Percentiles rank a stretch among this genome's conserved stretches.
These are phyloP conservation scores for Phytophthora capsici DNA, from an alignment of 352 stramenopile genomes.

Conservation along the genomic window DNA sequence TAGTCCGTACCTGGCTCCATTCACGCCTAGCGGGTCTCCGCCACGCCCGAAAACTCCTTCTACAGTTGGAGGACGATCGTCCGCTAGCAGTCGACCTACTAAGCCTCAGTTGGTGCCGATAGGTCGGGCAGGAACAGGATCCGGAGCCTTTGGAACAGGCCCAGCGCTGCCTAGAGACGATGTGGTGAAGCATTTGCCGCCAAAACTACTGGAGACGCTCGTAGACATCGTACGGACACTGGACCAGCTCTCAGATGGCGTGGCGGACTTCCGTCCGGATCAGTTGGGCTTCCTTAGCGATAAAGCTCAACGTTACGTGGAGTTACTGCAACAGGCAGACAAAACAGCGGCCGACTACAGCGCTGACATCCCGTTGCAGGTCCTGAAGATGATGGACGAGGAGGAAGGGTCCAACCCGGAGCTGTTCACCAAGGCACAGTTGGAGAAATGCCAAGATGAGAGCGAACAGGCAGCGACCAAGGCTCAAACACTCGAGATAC, in stretches of 20 bases:
- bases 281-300: conserved; percentile 67
- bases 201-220: conserved; percentile 59
- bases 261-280: conserved; percentile 67
- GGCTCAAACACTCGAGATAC: conserved; percentile 59
- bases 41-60: conserved; percentile 63
- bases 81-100: conserved; percentile 17
- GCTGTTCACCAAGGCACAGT: conserved; percentile 64
- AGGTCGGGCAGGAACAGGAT: conserved; percentile 27
- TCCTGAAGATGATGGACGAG: conserved; percentile 67
- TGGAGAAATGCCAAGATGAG: conserved; percentile 70
- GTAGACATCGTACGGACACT: conserved; percentile 69
- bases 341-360: too few species aligned
- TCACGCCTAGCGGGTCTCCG: conserved; percentile 72
- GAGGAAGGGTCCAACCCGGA: conserved; percentile 69
- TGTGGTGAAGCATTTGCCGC: conserved; percentile 63
- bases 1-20: conserved; percentile 73
- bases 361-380: conserved; percentile 67
- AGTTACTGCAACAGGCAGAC: conserved; percentile 64
- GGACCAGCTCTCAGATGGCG: conserved; percentile 64
- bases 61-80: conserved; percentile 22
- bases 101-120: conserved; percentile 71
- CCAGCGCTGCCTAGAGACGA: conserved; percentile 59
- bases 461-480: conserved; percentile 53
- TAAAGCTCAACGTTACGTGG: conserved; percentile 66
- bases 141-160: conserved; percentile 14